Percentiles rank a stretch among this genome's conserved stretches.
Evolutionary conservation across 768 basidiomycete genomes (phyloP).

Genomic region (Rhodocollybia butyracea): DNA sequence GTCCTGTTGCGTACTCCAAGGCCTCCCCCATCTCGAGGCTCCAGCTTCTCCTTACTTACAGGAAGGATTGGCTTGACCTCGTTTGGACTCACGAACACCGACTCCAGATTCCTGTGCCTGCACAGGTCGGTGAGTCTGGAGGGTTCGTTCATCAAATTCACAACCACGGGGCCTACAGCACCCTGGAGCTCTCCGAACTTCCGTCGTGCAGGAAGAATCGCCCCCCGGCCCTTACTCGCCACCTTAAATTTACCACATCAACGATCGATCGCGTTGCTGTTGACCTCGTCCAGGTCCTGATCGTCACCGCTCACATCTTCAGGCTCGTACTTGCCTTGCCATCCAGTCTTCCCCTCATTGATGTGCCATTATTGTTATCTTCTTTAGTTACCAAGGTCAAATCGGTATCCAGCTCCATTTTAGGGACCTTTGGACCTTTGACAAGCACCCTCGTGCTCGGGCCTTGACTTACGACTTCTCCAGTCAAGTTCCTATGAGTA

Average conservation of each 20-base stretch:
- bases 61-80: conserved; percentile 46
- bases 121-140: conserved; percentile 39
- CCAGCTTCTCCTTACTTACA: conserved; percentile 42
- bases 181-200: conserved; percentile 44
- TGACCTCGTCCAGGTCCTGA: conserved; percentile 42
- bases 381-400: conserved; percentile 32
- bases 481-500: conserved; percentile 31
- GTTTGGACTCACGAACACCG: conserved; percentile 46
- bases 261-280: conserved; percentile 42
- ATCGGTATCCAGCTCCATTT: conserved; percentile 47
- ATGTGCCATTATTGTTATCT: conserved; percentile 3
- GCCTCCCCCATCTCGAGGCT: conserved; percentile 39
- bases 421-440: conserved; percentile 53
- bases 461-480: conserved; percentile 39
- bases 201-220: conserved; percentile 45
- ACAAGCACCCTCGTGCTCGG: conserved; percentile 46
- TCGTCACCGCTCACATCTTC: conserved; percentile 40
- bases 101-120: conserved; percentile 33
- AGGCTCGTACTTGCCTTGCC: conserved; percentile 25
- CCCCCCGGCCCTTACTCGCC: conserved; percentile 40
- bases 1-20: conserved; percentile 35
- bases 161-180: conserved; percentile 35
- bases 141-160: conserved; percentile 44
- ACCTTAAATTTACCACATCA: conserved; percentile 41
- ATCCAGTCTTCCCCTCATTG: neutral